Evolutionary conservation across 371 early-diverging fungal species (phyloP), one percentile per base, ranked within the genome.

Genomic region (Modicella reniformis): DNA sequence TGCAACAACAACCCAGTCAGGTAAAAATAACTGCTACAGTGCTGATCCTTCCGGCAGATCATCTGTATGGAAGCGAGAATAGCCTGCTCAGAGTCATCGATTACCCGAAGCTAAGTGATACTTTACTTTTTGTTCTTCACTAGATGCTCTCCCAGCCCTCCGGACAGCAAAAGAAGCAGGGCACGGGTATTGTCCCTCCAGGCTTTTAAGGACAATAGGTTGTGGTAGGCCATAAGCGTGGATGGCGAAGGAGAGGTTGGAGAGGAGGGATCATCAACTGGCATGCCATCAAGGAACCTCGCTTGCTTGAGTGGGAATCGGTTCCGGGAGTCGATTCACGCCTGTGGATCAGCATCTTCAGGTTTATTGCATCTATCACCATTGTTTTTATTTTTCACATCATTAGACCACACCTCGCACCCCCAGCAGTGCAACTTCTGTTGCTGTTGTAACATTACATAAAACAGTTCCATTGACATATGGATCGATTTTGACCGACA

Each of bases 1-100:
- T 87, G 76, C 90, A 90, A 71, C 87, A 90, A 72, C 87, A 87
- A 62, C 40, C 62, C 54, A 65, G 34, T 21, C 79, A 77, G 79
- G 79, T 53, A 72, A 62, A 65, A 25, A 25, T n/a, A 4, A 12
- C 21, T 51, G 23, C 47, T 34, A 29, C 25, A 5, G 13, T n/a
- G 28, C 13, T 17, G 10, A n/a, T 30, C 29, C 40, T 64, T 44
- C 0, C 6, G 19, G 17, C 54, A 25, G 12, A 4, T 64, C 21
- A 17, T 25, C 3, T 5, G 48, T 21, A 5, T 13, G n/a, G n/a
- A n/a, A n/a, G n/a, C n/a, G n/a, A n/a, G n/a, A n/a, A n/a, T n/a
- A n/a, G n/a, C n/a, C n/a, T n/a, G n/a, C n/a, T n/a, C n/a, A n/a
- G n/a, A n/a, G n/a, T n/a, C n/a, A n/a, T n/a, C n/a, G n/a, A n/a